Percentiles rank a stretch among this genome's conserved stretches.
These are phyloP conservation scores for Claviceps sp. DNA, from an alignment of 2,329 filamentous ascomycete genomes.

Conservation along the genomic window DNA sequence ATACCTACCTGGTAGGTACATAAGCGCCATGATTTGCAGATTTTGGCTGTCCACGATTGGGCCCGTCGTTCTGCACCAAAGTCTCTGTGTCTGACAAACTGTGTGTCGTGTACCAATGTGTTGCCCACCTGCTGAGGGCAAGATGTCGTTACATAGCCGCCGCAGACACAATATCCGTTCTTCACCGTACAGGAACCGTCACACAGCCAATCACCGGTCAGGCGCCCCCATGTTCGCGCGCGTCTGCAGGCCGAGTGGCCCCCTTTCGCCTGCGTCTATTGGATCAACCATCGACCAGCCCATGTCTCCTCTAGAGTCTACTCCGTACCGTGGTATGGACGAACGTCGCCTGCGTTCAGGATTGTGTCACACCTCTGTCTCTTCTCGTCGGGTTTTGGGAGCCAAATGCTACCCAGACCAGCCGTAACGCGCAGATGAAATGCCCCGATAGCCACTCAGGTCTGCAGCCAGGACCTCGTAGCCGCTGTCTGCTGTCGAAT, in stretches of 20 bases:
- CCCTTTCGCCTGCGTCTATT: conserved; percentile 16
- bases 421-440: conserved; percentile 6
- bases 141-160: conserved; percentile 14
- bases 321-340: too few species aligned
- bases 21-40: too few species aligned
- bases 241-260: conserved; percentile 18
- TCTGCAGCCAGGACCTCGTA: conserved; percentile 14
- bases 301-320: neutral
- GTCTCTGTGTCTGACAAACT: too few species aligned
- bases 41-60: too few species aligned
- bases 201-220: conserved; percentile 11
- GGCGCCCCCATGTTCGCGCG: conserved; percentile 22
- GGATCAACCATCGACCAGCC: conserved; percentile 9
- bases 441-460: conserved; percentile 13
- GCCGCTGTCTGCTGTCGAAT: conserved; percentile 12
- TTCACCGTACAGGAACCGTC: conserved; percentile 9
- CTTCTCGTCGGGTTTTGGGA: neutral
- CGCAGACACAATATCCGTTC: conserved; percentile 1
- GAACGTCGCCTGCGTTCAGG: too few species aligned
- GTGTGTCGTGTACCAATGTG: too few species aligned
- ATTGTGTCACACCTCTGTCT: neutral
- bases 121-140: conserved; percentile 4
- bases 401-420: conserved; percentile 4
- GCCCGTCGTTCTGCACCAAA: too few species aligned
- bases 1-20: too few species aligned